Base-by-base conservation (phyloP, 305 asterid genomes). In the Fraxinus velutina region DNA sequence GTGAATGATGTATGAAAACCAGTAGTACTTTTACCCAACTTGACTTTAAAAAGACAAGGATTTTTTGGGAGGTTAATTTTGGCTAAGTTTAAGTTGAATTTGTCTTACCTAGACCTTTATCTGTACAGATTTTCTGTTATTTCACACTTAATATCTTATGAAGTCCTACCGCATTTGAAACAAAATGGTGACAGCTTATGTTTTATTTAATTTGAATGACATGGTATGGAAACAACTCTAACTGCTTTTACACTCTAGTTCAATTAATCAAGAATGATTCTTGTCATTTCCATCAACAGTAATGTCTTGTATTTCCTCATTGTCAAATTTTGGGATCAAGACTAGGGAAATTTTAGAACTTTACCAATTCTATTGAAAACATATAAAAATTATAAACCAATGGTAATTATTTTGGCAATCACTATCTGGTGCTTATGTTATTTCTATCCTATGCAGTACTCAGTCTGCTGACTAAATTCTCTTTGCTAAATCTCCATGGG, bases 401-500 rank as follows among this genome's bases (percentile, higher is more conserved):
- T 24, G 9, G 33, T 27, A 72, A 32, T 27, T 70, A 55, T 60
- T 70, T 33, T 81, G 39, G 52, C 52, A 27, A 52, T 21, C 42
- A 74, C 52, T 50, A 22, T 73, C 78, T 21, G 75, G 73, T 81
- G 66, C 62, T 68, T n/a, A 70, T 36, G 8, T 68, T 29, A 73
- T 73, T 19, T 60, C 44, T 70, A 33, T 78, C 71, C 42, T 52
- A 52, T 78, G 66, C 6, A 55, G 62, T 24, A 39, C 79, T n/a
- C 57, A 27, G 30, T 77, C 75, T 39, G 62, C 79, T 75, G 78
- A 29, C n/a, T 21, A 27, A 29, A 47, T 86, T 77, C 36, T 81
- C 83, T 79, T 68, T 80, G 22, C 37, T 55, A 19, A 74, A 37
- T 15, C 44, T 70, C 68, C 73, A 70, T 17, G 7, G 30, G 68